phyloP scores from a whole-genome alignment of 2,329 filamentous ascomycete species.

The Podosphaera xanthii region DNA sequence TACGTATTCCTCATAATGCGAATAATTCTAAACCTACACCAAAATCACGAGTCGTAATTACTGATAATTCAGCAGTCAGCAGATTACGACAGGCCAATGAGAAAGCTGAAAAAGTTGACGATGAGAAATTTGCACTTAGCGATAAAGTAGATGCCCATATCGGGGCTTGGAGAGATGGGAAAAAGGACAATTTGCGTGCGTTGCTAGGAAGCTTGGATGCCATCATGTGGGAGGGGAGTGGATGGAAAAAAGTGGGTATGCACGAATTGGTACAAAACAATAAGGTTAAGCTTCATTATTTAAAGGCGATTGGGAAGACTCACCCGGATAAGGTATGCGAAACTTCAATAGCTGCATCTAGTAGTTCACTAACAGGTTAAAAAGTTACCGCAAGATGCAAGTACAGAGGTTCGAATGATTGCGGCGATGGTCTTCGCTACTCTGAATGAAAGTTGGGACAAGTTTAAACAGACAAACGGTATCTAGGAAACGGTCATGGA shows the following conservation, averaged over 20 bases:
- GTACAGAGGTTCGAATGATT: slow-evolving; percentile 41
- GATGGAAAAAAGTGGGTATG: slow-evolving; percentile 94
- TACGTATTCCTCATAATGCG: slow-evolving; percentile 16
- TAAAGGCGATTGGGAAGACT: slow-evolving; percentile 97
- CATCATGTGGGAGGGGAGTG: slow-evolving; percentile 76
- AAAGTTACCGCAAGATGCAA: slow-evolving; percentile 40
- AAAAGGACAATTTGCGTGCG: slow-evolving; percentile 77
- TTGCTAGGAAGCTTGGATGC: slow-evolving; percentile 67
- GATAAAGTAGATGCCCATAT: slow-evolving; percentile 70
- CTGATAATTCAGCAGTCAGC: slow-evolving; percentile 54
- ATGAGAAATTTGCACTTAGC: slow-evolving; percentile 74
- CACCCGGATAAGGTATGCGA: slow-evolving; percentile 83
- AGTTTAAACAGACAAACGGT: slow-evolving; percentile 46
- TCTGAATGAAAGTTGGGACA: slow-evolving; percentile 51
- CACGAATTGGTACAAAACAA: slow-evolving; percentile 78
- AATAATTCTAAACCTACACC: slow-evolving; percentile 23
- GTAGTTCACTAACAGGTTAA: background rate
- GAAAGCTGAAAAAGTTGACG: slow-evolving; percentile 66
- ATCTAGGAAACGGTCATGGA: slow-evolving; percentile 20
- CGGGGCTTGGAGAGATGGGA: slow-evolving; percentile 66
- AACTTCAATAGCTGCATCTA: slow-evolving; percentile 3
- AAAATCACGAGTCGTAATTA: slow-evolving; percentile 16
- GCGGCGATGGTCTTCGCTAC: slow-evolving; percentile 43
- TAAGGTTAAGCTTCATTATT: slow-evolving; percentile 93
- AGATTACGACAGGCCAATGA: slow-evolving; percentile 64